Evolutionary conservation across 75 land plant genomes (phyloP), one percentile per base, ranked within the genome.

Genomic region (Picea glauca): DNA sequence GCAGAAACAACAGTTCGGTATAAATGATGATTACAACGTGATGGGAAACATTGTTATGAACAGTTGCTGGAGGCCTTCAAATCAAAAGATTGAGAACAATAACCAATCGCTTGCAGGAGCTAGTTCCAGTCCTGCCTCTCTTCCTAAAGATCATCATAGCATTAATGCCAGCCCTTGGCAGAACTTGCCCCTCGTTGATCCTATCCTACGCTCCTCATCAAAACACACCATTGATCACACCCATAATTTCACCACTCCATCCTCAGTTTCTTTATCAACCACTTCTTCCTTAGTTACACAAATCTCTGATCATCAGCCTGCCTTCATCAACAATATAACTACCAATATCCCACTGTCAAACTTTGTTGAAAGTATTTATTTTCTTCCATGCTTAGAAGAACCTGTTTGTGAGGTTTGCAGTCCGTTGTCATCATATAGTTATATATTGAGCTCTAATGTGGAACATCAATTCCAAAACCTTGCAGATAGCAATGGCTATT

Each of bases 401-500:
- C 58, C 50, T 12, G 60, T 60, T 60, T 31, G 38, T 62, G 26
- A 13, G 62, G 26, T 38, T 46, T 60, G 59, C 20, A 56, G 58
- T 5, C 54, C 23, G 1, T 9, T 58, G 30, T 38, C 78, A 43
- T n/a, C 77, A 30, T 23, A 40, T 23, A 20, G 9, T 46, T 23
- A 40, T 17, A 14, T 58, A 4, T 50, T 40, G 31, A 74, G 15
- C 2, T 58, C 77, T 13, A 46, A 75, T 30, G 14, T 54, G 32
- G 76, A 75, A 46, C 67, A 63, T 67, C 65, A 32, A n/a, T 26
- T 40, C 8, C 4, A 3, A 46, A 75, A 63, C 73, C 31, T 43
- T 11, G 70, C 18, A n/a, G 63, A 35, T 8, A 57, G 30, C 31
- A 80, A 78, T 5, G 85, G 83, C 65, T 80, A 80, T 43, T 75